A percentile compares a stretch with the other conserved stretches of the same genome.
Conservation (phyloP, 73 alveolate species). For the Uronychia binucleata region DNA sequence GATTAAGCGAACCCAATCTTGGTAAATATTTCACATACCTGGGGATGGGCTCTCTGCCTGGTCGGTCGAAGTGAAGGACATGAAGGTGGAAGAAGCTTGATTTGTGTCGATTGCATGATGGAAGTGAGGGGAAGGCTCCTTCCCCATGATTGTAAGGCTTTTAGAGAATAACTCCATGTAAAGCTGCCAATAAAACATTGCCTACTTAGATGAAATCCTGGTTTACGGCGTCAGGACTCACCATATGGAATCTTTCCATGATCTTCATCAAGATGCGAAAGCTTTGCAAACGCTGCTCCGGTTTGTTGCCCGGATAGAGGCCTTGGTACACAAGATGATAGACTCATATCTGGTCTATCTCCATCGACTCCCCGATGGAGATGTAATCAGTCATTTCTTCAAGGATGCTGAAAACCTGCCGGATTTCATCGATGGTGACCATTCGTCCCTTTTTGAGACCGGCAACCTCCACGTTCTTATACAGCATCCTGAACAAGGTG, state of each 20-base stretch:
- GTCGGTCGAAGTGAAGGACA: background rate
- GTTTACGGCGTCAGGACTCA: background rate
- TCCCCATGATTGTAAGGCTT: background rate
- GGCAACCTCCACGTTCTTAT: background rate
- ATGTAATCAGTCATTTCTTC: background rate
- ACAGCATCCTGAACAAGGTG: background rate
- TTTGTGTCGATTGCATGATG: background rate
- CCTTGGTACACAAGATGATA: background rate
- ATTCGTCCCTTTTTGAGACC: background rate
- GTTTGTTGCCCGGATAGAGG: background rate
- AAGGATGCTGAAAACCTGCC: background rate
- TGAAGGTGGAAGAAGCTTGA: background rate
- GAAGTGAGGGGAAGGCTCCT: background rate
- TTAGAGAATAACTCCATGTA: background rate
- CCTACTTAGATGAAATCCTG: background rate
- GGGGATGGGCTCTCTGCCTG: background rate
- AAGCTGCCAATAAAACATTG: background rate
- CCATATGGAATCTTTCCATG: background rate
- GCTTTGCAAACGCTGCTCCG: background rate
- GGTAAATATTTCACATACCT: background rate
- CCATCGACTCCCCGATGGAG: background rate
- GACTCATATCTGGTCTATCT: background rate
- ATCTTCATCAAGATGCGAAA: background rate
- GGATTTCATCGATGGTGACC: background rate
- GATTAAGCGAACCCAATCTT: background rate